Base-by-base conservation (phyloP, 306 rosid genomes). In the Vigna unguiculata region DNA sequence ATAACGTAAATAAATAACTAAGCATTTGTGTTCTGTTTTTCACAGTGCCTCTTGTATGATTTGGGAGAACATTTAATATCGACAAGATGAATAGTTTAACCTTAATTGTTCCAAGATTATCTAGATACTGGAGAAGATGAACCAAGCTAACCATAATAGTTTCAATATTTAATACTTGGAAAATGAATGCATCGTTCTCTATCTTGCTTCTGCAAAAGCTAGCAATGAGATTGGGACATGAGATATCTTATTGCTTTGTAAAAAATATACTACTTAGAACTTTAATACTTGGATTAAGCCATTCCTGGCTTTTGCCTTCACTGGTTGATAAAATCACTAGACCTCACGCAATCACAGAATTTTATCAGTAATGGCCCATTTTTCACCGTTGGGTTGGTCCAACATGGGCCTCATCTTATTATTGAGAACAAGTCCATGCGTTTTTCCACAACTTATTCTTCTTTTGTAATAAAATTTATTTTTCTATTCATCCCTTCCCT, bases 201-300 rank as follows among this genome's bases (percentile, higher is more conserved):
- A 96, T 80, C 98, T 98, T 82, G 98, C 99, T 85, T 96, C 99
- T 76, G 91, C 84, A 10, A 96, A 91, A 81, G 99, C 99, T 77
- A 78, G 98, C 87, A 77, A 82, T 62, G 99, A 96, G 83, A 92
- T 96, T 72, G 97, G 99, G 89, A 81, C 30, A 85, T 41, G 74
- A 70, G 43, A 48, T 66, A 54, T 77, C 76, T 58, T 49, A 45
- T 25, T 77, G 69, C 63, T 48, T 51, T 16, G 38, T 15, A 4
- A 34, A 32, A 32, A 3, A 2, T 47, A 22, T 79, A 21, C 74
- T 43, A 17, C 52, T 65, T 79, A 55, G 21, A 74, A n/a, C n/a
- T n/a, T n/a, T n/a, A n/a, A n/a, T n/a, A n/a, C n/a, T n/a, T n/a
- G n/a, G n/a, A n/a, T n/a, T n/a, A n/a, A n/a, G n/a, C n/a, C n/a